These are phyloP conservation scores for Scedosporium minutisporum DNA, from an alignment of 2,329 filamentous ascomycete species.

Conservation along the genomic window DNA sequence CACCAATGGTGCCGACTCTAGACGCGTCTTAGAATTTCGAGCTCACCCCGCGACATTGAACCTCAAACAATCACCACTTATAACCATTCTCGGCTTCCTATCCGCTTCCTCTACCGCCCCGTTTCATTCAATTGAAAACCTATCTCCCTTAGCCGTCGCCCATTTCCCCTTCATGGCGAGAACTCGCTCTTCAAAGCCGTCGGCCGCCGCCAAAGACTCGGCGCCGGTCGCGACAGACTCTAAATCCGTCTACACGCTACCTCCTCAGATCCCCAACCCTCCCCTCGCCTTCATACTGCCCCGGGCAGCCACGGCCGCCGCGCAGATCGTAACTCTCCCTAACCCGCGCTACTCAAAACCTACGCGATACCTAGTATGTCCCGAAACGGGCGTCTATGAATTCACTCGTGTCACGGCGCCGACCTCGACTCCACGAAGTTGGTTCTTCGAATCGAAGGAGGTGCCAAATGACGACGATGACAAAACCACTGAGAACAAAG, in stretches of 20 bases:
- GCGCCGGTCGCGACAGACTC: slow-evolving; percentile 18
- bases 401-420: slow-evolving; percentile 49
- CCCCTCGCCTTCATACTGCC: slow-evolving; percentile 54
- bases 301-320: slow-evolving; percentile 38
- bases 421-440: slow-evolving; percentile 47
- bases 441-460: slow-evolving; percentile 40
- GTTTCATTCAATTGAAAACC: neutral
- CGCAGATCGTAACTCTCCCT: slow-evolving; percentile 49
- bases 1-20: too few relatives aligned
- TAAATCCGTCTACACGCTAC: slow-evolving; percentile 31
- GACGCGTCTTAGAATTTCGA: too few relatives aligned
- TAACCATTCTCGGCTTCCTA: too few relatives aligned
- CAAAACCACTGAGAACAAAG: neutral
- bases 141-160: neutral
- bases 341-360: slow-evolving; percentile 47
- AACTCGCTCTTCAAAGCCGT: slow-evolving; percentile 34
- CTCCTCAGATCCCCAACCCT: slow-evolving; percentile 29
- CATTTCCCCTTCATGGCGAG: slow-evolving; percentile 31
- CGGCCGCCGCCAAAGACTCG: slow-evolving; percentile 15
- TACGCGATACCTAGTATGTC: slow-evolving; percentile 53
- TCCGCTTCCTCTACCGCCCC: neutral
- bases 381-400: slow-evolving; percentile 53
- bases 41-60: too few relatives aligned
- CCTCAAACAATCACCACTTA: too few relatives aligned
- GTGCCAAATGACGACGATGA: neutral